Evolutionary conservation across 805 yeast genomes (phyloP).

Genomic region (Candida sonorensis): DNA sequence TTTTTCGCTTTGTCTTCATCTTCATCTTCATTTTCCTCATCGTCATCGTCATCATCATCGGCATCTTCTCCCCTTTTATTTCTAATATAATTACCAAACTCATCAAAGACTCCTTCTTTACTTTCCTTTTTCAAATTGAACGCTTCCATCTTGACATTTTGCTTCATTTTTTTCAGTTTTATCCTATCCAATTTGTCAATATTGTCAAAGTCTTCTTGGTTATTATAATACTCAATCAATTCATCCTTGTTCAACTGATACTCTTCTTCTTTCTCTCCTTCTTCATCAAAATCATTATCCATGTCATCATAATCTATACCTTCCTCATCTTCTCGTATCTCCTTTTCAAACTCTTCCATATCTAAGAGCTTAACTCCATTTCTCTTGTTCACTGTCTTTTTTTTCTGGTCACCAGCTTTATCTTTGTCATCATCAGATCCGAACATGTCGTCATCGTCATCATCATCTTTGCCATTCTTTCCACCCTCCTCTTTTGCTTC

Average conservation of each 20-base stretch:
- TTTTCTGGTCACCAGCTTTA: constrained; percentile 1
- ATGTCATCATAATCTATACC: constrained; percentile 5
- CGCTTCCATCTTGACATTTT: constrained; percentile 57
- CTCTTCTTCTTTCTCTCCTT: constrained; percentile 2
- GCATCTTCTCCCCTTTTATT: constrained; percentile 25
- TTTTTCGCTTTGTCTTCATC: constrained; percentile 22
- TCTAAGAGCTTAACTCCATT: constrained; percentile 26
- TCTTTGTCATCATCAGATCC: constrained; percentile 24
- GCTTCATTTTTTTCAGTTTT: constrained; percentile 7
- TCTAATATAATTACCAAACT: constrained; percentile 50
- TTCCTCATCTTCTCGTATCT: constrained; percentile 10
- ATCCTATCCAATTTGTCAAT: too few relatives aligned
- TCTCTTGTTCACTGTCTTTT: constrained; percentile 1
- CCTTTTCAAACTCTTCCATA: constrained; percentile 30
- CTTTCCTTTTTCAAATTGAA: constrained; percentile 54
- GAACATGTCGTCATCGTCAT: constrained; percentile 37
- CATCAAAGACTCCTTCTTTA: constrained; percentile 54
- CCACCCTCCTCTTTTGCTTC: too few relatives aligned
- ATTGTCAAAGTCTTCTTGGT: constrained; percentile 20
- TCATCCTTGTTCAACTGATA: constrained; percentile 1
- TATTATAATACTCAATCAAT: constrained; percentile 23
- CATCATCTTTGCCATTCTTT: constrained; percentile 14
- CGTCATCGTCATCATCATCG: constrained; percentile 6
- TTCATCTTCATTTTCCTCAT: constrained; percentile 1
- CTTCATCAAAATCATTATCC: constrained; percentile 5